Conservation (phyloP, 345 rosid genomes). For the Euphorbia tirucalli region DNA sequence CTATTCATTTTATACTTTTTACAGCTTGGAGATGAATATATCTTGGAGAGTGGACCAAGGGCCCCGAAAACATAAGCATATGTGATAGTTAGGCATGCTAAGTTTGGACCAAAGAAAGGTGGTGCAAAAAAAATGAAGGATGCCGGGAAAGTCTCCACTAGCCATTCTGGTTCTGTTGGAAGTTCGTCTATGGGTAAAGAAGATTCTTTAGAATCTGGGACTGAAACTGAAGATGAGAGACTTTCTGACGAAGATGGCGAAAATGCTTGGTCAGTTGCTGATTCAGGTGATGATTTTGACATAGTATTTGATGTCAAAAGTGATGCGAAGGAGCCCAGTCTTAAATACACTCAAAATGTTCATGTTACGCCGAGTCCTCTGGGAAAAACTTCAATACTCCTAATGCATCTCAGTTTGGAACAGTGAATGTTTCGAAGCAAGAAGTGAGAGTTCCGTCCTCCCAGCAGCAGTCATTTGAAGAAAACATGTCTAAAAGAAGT, state of each 20-base stretch:
- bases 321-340: too few species aligned
- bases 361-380: neutral
- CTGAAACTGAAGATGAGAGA: constrained; percentile 12
- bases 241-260: constrained; percentile 12
- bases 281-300: constrained; percentile 20
- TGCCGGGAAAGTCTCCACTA: constrained; percentile 17
- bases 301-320: too few species aligned
- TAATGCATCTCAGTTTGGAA: neutral
- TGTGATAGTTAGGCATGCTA: constrained; percentile 60
- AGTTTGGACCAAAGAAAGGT: constrained; percentile 78
- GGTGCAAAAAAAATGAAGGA: constrained; percentile 42
- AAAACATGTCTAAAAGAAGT: too few species aligned
- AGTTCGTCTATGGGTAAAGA: neutral
- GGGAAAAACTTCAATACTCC: constrained; percentile 2
- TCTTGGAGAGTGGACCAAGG: constrained; percentile 67
- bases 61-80: constrained; percentile 62
- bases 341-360: too few species aligned
- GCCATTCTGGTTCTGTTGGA: neutral
- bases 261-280: constrained; percentile 18
- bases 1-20: constrained; percentile 11
- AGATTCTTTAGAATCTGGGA: neutral
- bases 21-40: constrained; percentile 60
- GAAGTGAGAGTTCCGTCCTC: constrained; percentile 8
- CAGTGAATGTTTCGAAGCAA: constrained; percentile 7
- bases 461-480: too few species aligned